A percentile compares a stretch with the other conserved stretches of the same genome.
phyloP scores from a whole-genome alignment of 176 grass and related monocot species.

The Triticum urartu region DNA sequence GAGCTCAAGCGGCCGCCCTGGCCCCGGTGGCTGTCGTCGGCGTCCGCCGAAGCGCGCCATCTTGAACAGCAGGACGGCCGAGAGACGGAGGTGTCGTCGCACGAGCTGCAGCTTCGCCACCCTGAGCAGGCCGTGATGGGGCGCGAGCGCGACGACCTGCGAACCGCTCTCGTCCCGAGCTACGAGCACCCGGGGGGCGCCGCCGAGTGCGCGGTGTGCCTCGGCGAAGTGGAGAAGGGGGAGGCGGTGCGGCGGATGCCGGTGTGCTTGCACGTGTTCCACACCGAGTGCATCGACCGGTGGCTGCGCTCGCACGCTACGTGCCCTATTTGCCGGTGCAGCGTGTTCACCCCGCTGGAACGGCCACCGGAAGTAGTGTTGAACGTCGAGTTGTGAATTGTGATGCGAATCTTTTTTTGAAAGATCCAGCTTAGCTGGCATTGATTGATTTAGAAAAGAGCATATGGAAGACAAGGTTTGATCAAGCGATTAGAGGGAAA shows the following conservation, averaged over 20 bases:
- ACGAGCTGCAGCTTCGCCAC: background rate
- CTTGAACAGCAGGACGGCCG: background rate
- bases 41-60: background rate
- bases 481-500: too few species aligned
- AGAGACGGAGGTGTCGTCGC: background rate
- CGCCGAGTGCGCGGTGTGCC: constrained; percentile 50
- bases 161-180: constrained; percentile 28
- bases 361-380: constrained; percentile 18
- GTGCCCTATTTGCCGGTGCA: constrained; percentile 53
- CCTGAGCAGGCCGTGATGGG: constrained; percentile 28
- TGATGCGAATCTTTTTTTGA: too few species aligned
- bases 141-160: constrained; percentile 9
- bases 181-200: constrained; percentile 30
- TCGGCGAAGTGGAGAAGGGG: constrained; percentile 37
- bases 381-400: background rate
- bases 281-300: constrained; percentile 43
- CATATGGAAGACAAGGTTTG: too few species aligned
- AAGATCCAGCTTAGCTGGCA: too few species aligned
- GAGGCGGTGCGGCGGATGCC: constrained; percentile 38
- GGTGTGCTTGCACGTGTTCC: constrained; percentile 54
- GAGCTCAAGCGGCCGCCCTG: constrained; percentile 31
- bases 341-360: background rate
- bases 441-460: too few species aligned
- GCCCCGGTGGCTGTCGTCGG: constrained; percentile 16
- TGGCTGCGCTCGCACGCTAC: constrained; percentile 38